Evolutionary conservation across 2,329 filamentous ascomycete species (phyloP).

Genomic region (Aureobasidium leucospermi): DNA sequence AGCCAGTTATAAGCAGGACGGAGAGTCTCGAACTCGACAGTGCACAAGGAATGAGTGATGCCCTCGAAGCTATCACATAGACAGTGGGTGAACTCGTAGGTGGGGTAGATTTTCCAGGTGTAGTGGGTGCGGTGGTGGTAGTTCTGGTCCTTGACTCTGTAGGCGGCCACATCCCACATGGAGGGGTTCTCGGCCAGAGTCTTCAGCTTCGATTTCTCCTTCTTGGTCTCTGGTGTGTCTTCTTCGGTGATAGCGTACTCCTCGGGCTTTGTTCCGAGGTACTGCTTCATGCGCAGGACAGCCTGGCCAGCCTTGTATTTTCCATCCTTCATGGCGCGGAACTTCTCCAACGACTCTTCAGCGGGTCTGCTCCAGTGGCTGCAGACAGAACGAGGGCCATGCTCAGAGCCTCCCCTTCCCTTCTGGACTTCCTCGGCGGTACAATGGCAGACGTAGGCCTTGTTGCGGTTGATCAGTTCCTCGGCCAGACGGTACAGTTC

Average conservation of each 20-base stretch:
- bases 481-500: slow-evolving; percentile 82
- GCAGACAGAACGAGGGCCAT: slow-evolving; percentile 68
- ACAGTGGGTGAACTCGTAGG: slow-evolving; percentile 83
- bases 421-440: slow-evolving; percentile 75
- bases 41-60: slow-evolving; percentile 89
- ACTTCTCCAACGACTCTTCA: slow-evolving; percentile 73
- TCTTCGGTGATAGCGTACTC: slow-evolving; percentile 27
- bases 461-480: slow-evolving; percentile 64
- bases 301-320: slow-evolving; percentile 81
- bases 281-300: slow-evolving; percentile 89
- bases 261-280: slow-evolving; percentile 43
- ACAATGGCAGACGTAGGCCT: slow-evolving; percentile 81
- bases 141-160: slow-evolving; percentile 68
- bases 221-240: slow-evolving; percentile 27
- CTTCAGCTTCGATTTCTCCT: slow-evolving; percentile 28
- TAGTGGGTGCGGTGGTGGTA: slow-evolving; percentile 72
- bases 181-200: slow-evolving; percentile 68
- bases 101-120: slow-evolving; percentile 90
- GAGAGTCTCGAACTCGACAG: slow-evolving; percentile 81
- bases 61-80: slow-evolving; percentile 86
- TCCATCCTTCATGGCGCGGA: slow-evolving; percentile 83
- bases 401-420: slow-evolving; percentile 71
- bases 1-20: slow-evolving; percentile 88
- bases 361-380: slow-evolving; percentile 66
- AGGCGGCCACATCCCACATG: slow-evolving; percentile 94